Percentiles rank a stretch among this genome's conserved stretches.
Evolutionary conservation across 1,139 yeast genomes (phyloP).

Genomic region (Petasospora rhodanensis): DNA sequence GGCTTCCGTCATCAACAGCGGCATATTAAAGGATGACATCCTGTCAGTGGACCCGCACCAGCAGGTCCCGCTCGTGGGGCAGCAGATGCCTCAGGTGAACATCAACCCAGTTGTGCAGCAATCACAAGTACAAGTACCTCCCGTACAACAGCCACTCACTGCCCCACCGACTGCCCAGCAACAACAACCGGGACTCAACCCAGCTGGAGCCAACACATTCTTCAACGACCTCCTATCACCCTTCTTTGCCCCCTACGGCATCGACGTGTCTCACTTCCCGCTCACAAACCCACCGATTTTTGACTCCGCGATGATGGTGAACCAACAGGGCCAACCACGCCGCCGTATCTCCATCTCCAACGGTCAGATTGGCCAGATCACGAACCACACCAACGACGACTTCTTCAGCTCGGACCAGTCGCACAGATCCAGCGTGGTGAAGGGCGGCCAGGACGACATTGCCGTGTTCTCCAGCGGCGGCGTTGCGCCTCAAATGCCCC

Average conservation of each 20-base stretch:
- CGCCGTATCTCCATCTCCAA: slow-evolving; percentile 72
- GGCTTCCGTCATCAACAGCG: not conserved
- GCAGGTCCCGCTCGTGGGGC: too few species aligned
- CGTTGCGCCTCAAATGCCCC: not conserved
- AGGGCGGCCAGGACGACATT: slow-evolving; percentile 8
- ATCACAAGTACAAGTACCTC: too few species aligned
- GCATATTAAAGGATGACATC: not conserved
- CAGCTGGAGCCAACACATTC: slow-evolving; percentile 28
- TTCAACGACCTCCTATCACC: slow-evolving; percentile 35
- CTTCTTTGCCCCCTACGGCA: slow-evolving; percentile 36
- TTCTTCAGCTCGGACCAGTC: slow-evolving; percentile 10
- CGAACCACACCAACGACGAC: slow-evolving; percentile 28
- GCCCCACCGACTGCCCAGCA: not conserved
- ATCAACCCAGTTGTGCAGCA: too few species aligned
- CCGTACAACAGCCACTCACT: not conserved
- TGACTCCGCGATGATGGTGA: slow-evolving; percentile 43
- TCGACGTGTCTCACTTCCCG: slow-evolving; percentile 44
- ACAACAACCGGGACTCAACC: slow-evolving; percentile 1
- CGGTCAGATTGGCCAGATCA: slow-evolving; percentile 71
- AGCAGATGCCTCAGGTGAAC: too few species aligned
- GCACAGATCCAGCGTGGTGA: slow-evolving; percentile 8
- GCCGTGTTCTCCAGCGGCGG: slow-evolving; percentile 2
- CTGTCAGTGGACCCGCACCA: not conserved
- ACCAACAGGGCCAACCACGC: slow-evolving; percentile 42
- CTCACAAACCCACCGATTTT: slow-evolving; percentile 63